Percentiles rank a stretch among this genome's conserved stretches.
phyloP scores from a whole-genome alignment of 2,329 filamentous ascomycete genomes.

The Hypoxylon sp. region DNA sequence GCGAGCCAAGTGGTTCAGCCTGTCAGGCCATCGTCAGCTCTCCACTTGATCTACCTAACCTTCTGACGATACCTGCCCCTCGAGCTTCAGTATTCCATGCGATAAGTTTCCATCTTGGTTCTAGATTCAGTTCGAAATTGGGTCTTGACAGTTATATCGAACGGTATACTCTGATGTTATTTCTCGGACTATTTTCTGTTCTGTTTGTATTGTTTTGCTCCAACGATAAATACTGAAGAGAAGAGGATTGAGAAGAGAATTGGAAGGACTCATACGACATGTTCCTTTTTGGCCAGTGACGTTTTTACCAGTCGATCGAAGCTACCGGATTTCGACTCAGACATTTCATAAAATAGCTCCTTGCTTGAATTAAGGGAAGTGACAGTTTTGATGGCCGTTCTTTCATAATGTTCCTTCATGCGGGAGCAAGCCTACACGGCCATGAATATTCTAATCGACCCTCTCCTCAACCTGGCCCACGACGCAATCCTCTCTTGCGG shows the following conservation, averaged over 20 bases:
- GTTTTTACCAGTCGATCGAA: conserved; percentile 29
- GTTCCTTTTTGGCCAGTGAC: conserved; percentile 7
- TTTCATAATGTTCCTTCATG: conserved; percentile 70
- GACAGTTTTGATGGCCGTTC: conserved; percentile 37
- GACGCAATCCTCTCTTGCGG: conserved; percentile 52
- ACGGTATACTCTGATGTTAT: not conserved
- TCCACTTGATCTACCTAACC: conserved; percentile 6
- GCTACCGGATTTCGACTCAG: conserved; percentile 29
- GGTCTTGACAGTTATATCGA: conserved; percentile 13
- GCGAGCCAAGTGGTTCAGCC: conserved; percentile 37
- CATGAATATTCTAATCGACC: conserved; percentile 68
- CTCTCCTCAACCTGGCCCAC: conserved; percentile 49
- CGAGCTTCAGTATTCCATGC: conserved; percentile 18
- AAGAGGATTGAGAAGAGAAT: not conserved
- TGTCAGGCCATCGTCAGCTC: conserved; percentile 33
- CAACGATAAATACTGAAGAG: conserved; percentile 2
- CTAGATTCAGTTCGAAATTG: conserved; percentile 15
- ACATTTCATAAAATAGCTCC: conserved; percentile 23
- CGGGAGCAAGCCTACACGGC: conserved; percentile 72
- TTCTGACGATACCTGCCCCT: conserved; percentile 26
- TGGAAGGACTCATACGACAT: conserved; percentile 25
- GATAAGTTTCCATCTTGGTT: conserved; percentile 17
- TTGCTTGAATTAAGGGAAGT: conserved; percentile 25
- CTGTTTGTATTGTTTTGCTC: not conserved
- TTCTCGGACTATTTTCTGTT: not conserved